Evolutionary conservation across 2,329 filamentous ascomycete genomes (phyloP), one percentile per base, ranked within the genome.

Genomic region (Talaromyces sp.): DNA sequence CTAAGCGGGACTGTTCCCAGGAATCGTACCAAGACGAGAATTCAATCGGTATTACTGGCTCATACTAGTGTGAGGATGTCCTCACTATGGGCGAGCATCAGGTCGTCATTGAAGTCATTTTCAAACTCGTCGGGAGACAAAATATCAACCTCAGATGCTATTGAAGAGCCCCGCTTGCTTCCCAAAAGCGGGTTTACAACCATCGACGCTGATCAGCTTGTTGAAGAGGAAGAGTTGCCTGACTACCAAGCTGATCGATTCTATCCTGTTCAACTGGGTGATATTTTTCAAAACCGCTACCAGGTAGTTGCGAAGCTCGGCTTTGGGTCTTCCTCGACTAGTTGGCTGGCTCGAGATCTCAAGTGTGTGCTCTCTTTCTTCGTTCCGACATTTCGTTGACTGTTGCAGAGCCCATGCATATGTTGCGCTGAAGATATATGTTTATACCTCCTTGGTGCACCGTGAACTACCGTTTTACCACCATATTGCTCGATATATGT

Each of bases 381-480:
- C 3, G 27, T 27, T 27, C 7, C 0, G 11, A 37, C 11, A 37
- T 37, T 10, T 37, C 11, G 11, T 37, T 37, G 1, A 37, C 35
- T 13, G 35, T 13, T 37, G 1, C 35, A 37, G 52, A n/a, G 52
- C 19, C 13, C 39, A 50, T 50, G 11, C 5, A n/a, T 57, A 63
- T 57, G 50, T 57, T 7, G 50, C 39, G 10, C 27, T 63, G 8
- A 63, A 57, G n/a, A 19, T 57, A 11, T 63, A 57, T 27, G 50
- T 63, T 1, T 6, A 63, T 47, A 47, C 50, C 27, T 63, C 39
- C 5, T 57, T 63, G 24, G 24, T 63, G 27, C 50, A 63, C 5
- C 60, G 50, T 47, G 81, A 83, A 69, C 69, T 82, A 4, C 68
- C 71, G 1, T 81, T 81, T 13, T 82, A 83, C 59, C 75, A 74